Evolutionary conservation across 2,329 filamentous ascomycete genomes (phyloP).

Genomic region (Fusarium sp.): DNA sequence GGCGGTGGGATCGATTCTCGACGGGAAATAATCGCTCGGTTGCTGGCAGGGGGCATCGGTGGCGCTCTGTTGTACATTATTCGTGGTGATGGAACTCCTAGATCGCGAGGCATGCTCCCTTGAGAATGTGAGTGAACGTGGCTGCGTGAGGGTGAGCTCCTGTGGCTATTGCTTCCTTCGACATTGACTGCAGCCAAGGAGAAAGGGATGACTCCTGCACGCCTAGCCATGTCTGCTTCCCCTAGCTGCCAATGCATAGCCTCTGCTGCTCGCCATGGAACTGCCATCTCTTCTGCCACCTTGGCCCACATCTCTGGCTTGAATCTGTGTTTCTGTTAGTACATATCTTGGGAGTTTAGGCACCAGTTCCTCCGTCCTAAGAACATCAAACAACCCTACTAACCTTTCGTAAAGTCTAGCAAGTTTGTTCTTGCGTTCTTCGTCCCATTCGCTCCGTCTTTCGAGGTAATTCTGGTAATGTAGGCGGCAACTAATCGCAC

Average conservation of each 20-base stretch:
- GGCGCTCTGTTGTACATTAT: slow-evolving; percentile 55
- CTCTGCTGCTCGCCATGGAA: slow-evolving; percentile 95
- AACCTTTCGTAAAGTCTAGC: slow-evolving; percentile 95
- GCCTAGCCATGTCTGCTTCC: slow-evolving; percentile 91
- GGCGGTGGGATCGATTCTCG: slow-evolving; percentile 56
- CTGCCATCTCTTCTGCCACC: slow-evolving; percentile 92
- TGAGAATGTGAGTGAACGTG: slow-evolving; percentile 61
- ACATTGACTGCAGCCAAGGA: slow-evolving; percentile 70
- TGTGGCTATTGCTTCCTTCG: slow-evolving; percentile 56
- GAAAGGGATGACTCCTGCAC: slow-evolving; percentile 91
- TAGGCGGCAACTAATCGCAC: slow-evolving; percentile 91
- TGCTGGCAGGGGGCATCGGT: slow-evolving; percentile 47
- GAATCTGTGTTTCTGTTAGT: slow-evolving; percentile 71
- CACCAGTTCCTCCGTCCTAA: neutral
- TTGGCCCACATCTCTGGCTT: slow-evolving; percentile 98
- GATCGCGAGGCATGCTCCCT: slow-evolving; percentile 58
- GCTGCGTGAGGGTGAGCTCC: slow-evolving; percentile 54
- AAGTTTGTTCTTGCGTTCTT: slow-evolving; percentile 97
- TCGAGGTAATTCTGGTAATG: slow-evolving; percentile 99
- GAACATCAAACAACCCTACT: slow-evolving; percentile 1
- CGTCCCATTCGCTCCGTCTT: slow-evolving; percentile 92
- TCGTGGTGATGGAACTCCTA: slow-evolving; percentile 57
- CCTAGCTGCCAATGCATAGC: slow-evolving; percentile 99
- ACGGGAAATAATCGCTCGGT: slow-evolving; percentile 55
- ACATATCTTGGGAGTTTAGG: neutral